These are phyloP conservation scores for Talaromyces liani DNA, from an alignment of 495 filamentous ascomycete species.

Conservation along the genomic window DNA sequence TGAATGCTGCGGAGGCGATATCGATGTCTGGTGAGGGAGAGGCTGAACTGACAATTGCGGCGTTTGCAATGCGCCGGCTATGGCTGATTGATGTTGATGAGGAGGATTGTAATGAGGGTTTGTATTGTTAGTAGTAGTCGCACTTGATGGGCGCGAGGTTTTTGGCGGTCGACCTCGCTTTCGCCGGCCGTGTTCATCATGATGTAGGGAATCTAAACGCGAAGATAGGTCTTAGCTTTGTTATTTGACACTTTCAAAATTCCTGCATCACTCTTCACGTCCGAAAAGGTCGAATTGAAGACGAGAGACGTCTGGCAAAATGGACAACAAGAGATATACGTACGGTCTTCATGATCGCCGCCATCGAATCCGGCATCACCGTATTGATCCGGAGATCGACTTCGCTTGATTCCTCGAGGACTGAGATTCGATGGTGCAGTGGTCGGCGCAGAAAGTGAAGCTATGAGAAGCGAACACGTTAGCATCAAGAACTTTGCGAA, in stretches of 20 bases:
- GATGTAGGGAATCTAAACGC: not conserved
- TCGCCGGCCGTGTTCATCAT: slow-evolving; percentile 69
- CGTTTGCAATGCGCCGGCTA: slow-evolving; percentile 56
- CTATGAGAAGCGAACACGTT: slow-evolving; percentile 30
- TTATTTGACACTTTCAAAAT: not conserved
- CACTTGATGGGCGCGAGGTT: slow-evolving; percentile 44
- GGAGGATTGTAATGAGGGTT: slow-evolving; percentile 20
- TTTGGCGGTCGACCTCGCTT: slow-evolving; percentile 85
- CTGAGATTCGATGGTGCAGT: slow-evolving; percentile 39
- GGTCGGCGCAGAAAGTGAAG: slow-evolving; percentile 36
- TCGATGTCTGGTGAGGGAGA: slow-evolving; percentile 48
- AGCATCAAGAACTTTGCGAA: slow-evolving; percentile 14
- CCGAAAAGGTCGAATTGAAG: not conserved
- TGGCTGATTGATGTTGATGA: slow-evolving; percentile 43
- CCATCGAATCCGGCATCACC: slow-evolving; percentile 53
- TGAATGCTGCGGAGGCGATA: slow-evolving; percentile 64
- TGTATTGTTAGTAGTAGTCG: not conserved
- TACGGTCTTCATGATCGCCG: slow-evolving; percentile 76
- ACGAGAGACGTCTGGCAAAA: not conserved
- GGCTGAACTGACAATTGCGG: slow-evolving; percentile 68
- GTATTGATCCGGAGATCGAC: slow-evolving; percentile 74
- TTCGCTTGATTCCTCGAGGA: slow-evolving; percentile 83
- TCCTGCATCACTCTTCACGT: not conserved
- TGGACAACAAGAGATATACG: slow-evolving; percentile 32
- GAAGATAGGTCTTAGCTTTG: not conserved